Conservation (phyloP, 2,329 filamentous ascomycete species). For the Karstenula rhodostoma region DNA sequence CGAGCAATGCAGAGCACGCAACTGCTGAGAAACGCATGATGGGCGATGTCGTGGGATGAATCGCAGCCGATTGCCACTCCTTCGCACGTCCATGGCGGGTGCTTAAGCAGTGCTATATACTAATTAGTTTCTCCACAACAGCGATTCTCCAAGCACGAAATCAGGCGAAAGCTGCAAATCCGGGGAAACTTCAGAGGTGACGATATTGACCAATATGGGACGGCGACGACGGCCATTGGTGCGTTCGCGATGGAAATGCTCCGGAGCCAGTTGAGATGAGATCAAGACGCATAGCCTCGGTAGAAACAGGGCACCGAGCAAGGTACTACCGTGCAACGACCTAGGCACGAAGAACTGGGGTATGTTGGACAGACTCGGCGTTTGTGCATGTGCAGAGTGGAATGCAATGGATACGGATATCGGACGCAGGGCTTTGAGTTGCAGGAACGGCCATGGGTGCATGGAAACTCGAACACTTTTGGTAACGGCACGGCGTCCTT, state of each 20-base stretch:
- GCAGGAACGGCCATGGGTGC: no score
- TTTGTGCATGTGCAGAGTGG: not conserved
- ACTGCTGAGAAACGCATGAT: constrained; percentile 5
- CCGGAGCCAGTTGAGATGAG: constrained; percentile 6
- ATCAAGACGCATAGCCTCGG: constrained; percentile 4
- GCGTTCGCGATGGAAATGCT: constrained; percentile 8
- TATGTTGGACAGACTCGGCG: not conserved
- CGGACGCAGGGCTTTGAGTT: not conserved
- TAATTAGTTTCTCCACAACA: not conserved
- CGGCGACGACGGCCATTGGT: not conserved
- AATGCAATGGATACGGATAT: not conserved
- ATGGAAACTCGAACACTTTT: no score
- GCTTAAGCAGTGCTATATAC: not conserved
- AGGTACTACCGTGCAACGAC: not conserved
- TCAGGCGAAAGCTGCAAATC: constrained; percentile 1
- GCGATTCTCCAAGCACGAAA: not conserved
- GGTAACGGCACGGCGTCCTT: no score
- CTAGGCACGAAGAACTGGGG: not conserved
- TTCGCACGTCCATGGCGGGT: not conserved
- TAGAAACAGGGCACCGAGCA: not conserved
- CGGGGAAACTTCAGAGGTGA: constrained; percentile 1
- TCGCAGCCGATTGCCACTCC: not conserved
- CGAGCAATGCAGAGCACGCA: not conserved
- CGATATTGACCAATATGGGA: constrained; percentile 2
- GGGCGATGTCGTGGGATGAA: not conserved